phyloP scores from a whole-genome alignment of 2,329 filamentous ascomycete species.

The Xylaria sp. region DNA sequence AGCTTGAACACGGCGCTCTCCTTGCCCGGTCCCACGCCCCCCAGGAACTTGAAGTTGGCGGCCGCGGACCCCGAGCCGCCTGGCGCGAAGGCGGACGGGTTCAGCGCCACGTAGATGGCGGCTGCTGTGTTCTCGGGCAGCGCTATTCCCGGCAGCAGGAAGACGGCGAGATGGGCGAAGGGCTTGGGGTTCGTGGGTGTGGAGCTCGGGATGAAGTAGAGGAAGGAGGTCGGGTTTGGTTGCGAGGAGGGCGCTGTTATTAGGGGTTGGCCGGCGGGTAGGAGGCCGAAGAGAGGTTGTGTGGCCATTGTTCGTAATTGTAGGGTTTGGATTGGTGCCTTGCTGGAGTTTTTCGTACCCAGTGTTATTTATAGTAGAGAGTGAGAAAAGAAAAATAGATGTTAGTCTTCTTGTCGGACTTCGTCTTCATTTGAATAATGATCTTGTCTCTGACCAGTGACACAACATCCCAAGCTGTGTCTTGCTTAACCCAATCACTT shows the following conservation, averaged over 20 bases:
- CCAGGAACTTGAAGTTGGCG: conserved; percentile 82
- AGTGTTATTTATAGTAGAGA: not conserved
- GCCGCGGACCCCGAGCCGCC: conserved; percentile 51
- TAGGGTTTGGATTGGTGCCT: too few species aligned
- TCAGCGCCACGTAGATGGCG: conserved; percentile 82
- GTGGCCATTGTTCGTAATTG: conserved; percentile 47
- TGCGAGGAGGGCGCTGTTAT: conserved; percentile 64
- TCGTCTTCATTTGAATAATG: not conserved
- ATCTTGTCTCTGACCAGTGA: not conserved
- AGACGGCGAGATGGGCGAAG: conserved; percentile 87
- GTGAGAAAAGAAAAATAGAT: not conserved
- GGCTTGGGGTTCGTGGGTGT: conserved; percentile 51
- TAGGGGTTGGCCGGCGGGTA: conserved; percentile 69
- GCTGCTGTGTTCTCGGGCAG: conserved; percentile 83
- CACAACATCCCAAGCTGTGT: not conserved
- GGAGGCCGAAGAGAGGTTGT: conserved; percentile 65
- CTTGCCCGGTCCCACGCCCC: conserved; percentile 88
- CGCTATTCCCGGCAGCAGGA: conserved; percentile 80
- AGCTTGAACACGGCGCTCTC: conserved; percentile 92
- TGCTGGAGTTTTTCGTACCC: too few species aligned
- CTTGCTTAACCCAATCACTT: not conserved
- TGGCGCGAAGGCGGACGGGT: conserved; percentile 51
- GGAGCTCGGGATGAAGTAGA: conserved; percentile 65
- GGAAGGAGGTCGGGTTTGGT: conserved; percentile 54
- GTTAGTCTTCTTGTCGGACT: not conserved